Evolutionary conservation across 495 filamentous ascomycete species (phyloP).

Genomic region (Lasiosphaeris hirsuta): DNA sequence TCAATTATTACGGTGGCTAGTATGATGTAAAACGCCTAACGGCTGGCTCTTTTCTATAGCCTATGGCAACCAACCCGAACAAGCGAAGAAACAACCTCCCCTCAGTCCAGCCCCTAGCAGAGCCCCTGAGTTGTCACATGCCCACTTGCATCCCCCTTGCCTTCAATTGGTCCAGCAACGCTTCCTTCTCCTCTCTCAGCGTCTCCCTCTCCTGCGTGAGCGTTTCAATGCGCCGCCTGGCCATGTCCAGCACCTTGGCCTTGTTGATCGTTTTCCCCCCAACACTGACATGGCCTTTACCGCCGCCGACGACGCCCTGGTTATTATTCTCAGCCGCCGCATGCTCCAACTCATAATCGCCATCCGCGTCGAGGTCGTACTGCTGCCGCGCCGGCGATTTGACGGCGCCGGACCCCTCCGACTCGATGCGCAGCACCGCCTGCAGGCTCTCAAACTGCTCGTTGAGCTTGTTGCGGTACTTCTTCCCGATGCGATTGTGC

Average conservation of each 20-base stretch:
- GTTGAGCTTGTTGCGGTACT: conserved; percentile 32
- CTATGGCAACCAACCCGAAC: too few species aligned
- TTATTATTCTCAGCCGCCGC: not conserved
- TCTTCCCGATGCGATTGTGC: conserved; percentile 32
- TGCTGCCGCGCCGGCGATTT: too few species aligned
- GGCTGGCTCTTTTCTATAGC: too few species aligned
- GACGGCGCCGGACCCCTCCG: too few species aligned
- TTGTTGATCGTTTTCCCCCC: conserved; percentile 20
- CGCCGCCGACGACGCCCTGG: not conserved
- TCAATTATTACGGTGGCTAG: too few species aligned
- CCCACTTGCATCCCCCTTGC: not conserved
- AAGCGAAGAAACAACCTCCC: too few species aligned
- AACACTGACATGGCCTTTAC: not conserved
- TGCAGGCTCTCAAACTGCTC: conserved; percentile 29
- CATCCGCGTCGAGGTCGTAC: too few species aligned
- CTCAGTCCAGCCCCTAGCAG: too few species aligned
- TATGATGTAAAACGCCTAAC: too few species aligned
- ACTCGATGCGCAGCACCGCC: conserved; percentile 8
- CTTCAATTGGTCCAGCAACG: conserved; percentile 7
- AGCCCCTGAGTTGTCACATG: not conserved
- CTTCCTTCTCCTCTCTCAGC: conserved; percentile 13
- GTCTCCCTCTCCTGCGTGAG: conserved; percentile 14
- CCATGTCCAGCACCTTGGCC: conserved; percentile 23
- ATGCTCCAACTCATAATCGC: not conserved
- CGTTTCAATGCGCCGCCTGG: conserved; percentile 14